Evolutionary conservation across 2,329 filamentous ascomycete species (phyloP).

Genomic region (Aspergillus sp.): DNA sequence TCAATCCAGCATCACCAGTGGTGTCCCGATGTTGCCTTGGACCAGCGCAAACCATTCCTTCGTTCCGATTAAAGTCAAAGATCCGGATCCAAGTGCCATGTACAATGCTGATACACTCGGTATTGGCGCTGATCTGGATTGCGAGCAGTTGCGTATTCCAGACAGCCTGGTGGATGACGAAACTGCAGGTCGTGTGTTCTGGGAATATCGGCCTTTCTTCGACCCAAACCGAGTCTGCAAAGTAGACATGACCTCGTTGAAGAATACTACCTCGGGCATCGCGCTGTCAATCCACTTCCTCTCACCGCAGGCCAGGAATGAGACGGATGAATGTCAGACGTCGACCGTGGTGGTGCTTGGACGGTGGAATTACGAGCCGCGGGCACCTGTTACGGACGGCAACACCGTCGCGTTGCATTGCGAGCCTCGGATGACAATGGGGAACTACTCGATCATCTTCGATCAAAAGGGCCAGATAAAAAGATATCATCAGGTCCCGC

Average conservation of each 20-base stretch:
- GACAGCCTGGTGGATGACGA: slow-evolving; percentile 10
- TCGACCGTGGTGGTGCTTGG: slow-evolving; percentile 25
- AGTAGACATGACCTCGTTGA: slow-evolving; percentile 20
- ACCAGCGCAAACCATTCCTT: slow-evolving; percentile 25
- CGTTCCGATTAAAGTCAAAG: slow-evolving; percentile 16
- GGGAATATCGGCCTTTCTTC: slow-evolving; percentile 19
- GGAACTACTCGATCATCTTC: slow-evolving; percentile 20
- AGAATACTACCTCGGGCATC: slow-evolving; percentile 16
- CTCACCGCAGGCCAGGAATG: slow-evolving; percentile 15
- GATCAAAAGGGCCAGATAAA: slow-evolving; percentile 23
- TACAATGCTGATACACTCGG: slow-evolving; percentile 23
- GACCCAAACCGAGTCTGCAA: slow-evolving; percentile 16
- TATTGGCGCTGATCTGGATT: slow-evolving; percentile 20
- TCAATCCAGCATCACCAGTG: slow-evolving; percentile 28
- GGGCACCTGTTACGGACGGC: slow-evolving; percentile 13
- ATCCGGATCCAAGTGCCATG: slow-evolving; percentile 14
- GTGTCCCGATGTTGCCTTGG: slow-evolving; percentile 24
- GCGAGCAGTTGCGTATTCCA: slow-evolving; percentile 12
- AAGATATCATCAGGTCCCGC: slow-evolving; percentile 7
- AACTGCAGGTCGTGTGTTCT: slow-evolving; percentile 11
- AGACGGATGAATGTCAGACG: slow-evolving; percentile 22
- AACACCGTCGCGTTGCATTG: slow-evolving; percentile 28
- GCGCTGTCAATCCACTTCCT: slow-evolving; percentile 28
- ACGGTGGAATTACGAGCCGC: slow-evolving; percentile 25
- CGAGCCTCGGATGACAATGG: slow-evolving; percentile 18